Base-by-base conservation (phyloP, 2,329 filamentous ascomycete species). In the Penicillium sp. region DNA sequence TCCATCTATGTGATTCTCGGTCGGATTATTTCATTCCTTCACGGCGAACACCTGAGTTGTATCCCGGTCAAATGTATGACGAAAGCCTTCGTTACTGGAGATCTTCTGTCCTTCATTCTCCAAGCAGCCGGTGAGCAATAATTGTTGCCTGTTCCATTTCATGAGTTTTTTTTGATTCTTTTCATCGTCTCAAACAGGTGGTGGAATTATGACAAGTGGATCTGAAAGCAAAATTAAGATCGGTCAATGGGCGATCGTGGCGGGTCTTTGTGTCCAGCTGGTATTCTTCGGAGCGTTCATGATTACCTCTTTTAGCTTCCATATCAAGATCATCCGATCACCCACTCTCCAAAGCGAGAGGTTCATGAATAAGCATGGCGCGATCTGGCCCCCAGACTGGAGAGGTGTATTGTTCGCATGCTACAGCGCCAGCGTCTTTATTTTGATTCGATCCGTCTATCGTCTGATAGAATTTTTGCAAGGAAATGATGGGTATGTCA, bases 1-100 rank as follows among this genome's bases (percentile, higher is more conserved):
- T 78, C 78, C 0, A 80, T 82, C 63, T 83, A 84, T 63, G 83
- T 82, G 71, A 71, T 76, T 7, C 78, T 83, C 45, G 78, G 76
- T 38, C 76, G 81, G 13, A 77, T 83, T 14, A 77, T 82, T 13
- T 68, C 71, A 6, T 65, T 75, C 43, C 68, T 78, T 4, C 70
- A 80, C 4, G 76, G 72, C 26, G 80, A 82, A 52, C 68, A 75
- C 11, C 72, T 72, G 2, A 71, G 79, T 3, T 73, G 80, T 73
- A 78, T 82, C 53, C 75, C 75, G 4, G 71, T 77, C 2, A 72
- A 71, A 6, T 81, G 76, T 73, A 71, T 83, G 33, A 83, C 81
- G 0, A 78, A 78, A 25, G 78, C 79, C 3, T 83, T 83, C 63
- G 82, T 83, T 46, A 63, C 68, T 5, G 79, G 81, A 49, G 81